Base-by-base conservation (phyloP, 2,329 filamentous ascomycete species). In the Diaporthe helianthi region DNA sequence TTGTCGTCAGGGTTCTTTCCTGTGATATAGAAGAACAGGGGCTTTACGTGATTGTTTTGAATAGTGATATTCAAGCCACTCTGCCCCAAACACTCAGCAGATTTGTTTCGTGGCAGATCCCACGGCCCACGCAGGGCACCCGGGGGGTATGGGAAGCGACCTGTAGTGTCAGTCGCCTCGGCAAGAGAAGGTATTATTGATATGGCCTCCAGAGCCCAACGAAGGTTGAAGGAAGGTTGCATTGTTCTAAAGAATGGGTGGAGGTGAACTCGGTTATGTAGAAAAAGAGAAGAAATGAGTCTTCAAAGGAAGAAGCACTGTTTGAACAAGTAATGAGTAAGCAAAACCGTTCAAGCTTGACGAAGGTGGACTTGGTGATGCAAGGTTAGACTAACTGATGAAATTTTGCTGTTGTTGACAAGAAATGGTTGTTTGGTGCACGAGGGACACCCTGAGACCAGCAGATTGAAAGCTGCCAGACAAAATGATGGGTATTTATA, bases 1-100 rank as follows among this genome's bases (percentile, higher is more conserved):
- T 33, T 13, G 5, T 7, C 19, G 1, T 19, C 4, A 8, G 60
- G 60, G 1, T 69, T 51, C 17, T 19, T 41, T 3, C 60, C 67
- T 7, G 67, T 69, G 13, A 69, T 31, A 7, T 69, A 69, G 41
- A 64, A 53, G 29, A 65, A 69, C 5, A 69, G n/a, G 2, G 53
- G 67, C 10, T 26, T 44, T 1, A 9, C 8, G 6, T 55, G 60
- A 24, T 26, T n/a, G 51, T 69, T 69, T 33, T 69, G 54, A 13
- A 69, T 52, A 12, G 41, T 58, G 24, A 69, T 46, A 6, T 22
- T 65, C 31, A 58, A 58, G 22, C 22, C 55, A 9, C 19, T 53
- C 4, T 49, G 41, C 1, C 3, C n/a, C 3, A 29, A 9, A 8
- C 58, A 63, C 31, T 17, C n/a, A 6, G 1, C 12, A 4, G 41